Base-by-base conservation (phyloP, 495 filamentous ascomycete genomes). In the Penicillium nucicola region DNA sequence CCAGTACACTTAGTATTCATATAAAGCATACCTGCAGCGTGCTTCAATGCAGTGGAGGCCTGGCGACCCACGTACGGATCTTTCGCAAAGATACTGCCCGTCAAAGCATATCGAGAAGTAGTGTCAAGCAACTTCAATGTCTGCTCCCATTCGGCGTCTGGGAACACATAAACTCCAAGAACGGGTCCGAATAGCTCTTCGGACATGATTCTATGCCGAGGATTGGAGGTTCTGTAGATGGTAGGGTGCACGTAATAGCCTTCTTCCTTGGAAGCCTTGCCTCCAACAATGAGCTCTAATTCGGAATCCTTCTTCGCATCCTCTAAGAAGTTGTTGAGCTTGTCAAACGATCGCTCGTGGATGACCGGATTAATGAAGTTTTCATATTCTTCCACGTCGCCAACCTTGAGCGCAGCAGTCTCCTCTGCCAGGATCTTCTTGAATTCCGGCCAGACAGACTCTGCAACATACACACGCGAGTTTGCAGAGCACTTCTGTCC, bases 401-500 rank as follows among this genome's bases (percentile, higher is more conserved):
- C 88, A 20, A 87, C 55, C 38, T 57, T 65, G 10, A 71, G 34
- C 19, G 57, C 53, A 0, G 42, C 44, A 3, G 57, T 55, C 42
- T 65, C 51, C 15, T 63, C 67, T 9, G 72, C 68, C 22, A 91
- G 75, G 45, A 70, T 70, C 36, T 75, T 58, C 17, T 61, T 57
- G 71, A 90, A 88, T 45, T 79, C 69, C 3, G 79, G 76, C 78
- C 83, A 85, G 12, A 83, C 57, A 3, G 83, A 87, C 55, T 79
- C 69, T 3, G 88, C 79, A 5, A 93, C 77, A 62, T 93, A 93
- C 11, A 82, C 61, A 14, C 89, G 82, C 35, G 87, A 91, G 18
- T 84, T 87, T 46, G 89, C 89, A 57, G 84, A 88, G 72, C 89
- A 93, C 65, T 93, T 95, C 60, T 95, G 89, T 8, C 89, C 89